phyloP scores from a whole-genome alignment of 179 eudicot genomes.

The Beta macrorhiza region DNA sequence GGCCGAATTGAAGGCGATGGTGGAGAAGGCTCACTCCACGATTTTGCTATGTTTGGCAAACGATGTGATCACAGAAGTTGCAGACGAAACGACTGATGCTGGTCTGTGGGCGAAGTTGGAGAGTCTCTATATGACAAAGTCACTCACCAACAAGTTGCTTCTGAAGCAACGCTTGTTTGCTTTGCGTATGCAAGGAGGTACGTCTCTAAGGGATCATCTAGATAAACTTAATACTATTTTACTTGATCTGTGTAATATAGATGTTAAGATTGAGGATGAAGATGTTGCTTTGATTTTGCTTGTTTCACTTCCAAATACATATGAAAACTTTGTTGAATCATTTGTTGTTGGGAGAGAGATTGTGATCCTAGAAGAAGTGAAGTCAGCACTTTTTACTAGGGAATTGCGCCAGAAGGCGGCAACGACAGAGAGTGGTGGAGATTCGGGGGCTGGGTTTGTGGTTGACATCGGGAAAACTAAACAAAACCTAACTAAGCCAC shows the following conservation, averaged over 20 bases:
- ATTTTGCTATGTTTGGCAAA: not conserved
- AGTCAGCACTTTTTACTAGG: slow-evolving; percentile 8
- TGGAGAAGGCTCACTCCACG: not conserved
- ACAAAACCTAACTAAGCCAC: too few species aligned
- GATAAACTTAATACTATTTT: not conserved
- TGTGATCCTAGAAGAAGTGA: not conserved
- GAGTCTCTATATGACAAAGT: too few species aligned
- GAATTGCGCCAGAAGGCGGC: slow-evolving; percentile 1
- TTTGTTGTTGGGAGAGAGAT: not conserved
- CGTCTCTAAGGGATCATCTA: slow-evolving; percentile 5
- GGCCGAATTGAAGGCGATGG: not conserved
- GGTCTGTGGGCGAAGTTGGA: not conserved
- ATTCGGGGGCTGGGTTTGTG: not conserved
- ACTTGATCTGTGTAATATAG: not conserved
- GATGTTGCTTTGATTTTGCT: slow-evolving; percentile 2
- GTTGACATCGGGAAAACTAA: too few species aligned
- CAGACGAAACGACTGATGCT: not conserved
- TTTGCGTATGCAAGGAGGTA: not conserved
- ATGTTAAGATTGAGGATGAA: slow-evolving; percentile 1
- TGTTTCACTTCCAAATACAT: not conserved
- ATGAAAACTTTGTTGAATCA: not conserved
- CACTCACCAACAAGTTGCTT: not conserved
- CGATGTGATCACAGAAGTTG: not conserved
- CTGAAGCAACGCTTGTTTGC: not conserved
- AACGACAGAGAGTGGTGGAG: not conserved